Percentiles rank a stretch among this genome's conserved stretches.
These are phyloP conservation scores for Simplicillium aogashimaense DNA, from an alignment of 2,329 filamentous ascomycete species.

Conservation along the genomic window DNA sequence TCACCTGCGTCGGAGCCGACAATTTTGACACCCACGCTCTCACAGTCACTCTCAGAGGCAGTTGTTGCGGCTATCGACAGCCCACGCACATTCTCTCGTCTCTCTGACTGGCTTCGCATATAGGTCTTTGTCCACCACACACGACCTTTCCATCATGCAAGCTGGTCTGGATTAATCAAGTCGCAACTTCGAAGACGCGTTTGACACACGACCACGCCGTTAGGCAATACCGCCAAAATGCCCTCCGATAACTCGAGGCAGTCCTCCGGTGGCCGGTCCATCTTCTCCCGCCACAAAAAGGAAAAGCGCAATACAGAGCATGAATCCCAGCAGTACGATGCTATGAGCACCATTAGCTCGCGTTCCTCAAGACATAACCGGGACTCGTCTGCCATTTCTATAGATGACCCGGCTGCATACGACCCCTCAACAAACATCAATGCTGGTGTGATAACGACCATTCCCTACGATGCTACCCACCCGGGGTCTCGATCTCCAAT, in stretches of 20 bases:
- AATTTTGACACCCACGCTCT: neutral
- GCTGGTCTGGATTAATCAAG: neutral
- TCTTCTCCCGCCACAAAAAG: conserved; percentile 81
- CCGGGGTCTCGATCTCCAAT: conserved; percentile 60
- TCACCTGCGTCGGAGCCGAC: neutral
- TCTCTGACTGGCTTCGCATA: neutral
- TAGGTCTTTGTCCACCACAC: conserved; percentile 12
- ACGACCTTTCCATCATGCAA: conserved; percentile 8
- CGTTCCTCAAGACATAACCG: conserved; percentile 67
- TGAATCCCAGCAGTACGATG: conserved; percentile 43
- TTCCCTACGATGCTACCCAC: conserved; percentile 69
- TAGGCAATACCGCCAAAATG: conserved; percentile 32
- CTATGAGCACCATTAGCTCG: conserved; percentile 51
- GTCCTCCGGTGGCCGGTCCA: conserved; percentile 64
- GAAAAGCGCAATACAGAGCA: conserved; percentile 51
- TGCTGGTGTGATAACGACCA: conserved; percentile 76
- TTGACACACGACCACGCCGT: conserved; percentile 5
- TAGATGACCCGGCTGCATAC: conserved; percentile 57
- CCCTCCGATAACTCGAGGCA: conserved; percentile 71
- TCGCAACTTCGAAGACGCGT: neutral
- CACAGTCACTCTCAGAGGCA: too few relatives aligned
- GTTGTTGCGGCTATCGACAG: too few relatives aligned
- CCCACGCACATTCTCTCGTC: too few relatives aligned
- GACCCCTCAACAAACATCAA: conserved; percentile 61
- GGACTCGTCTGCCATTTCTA: conserved; percentile 60